phyloP scores from a whole-genome alignment of 2,329 filamentous ascomycete genomes.

The Trichophyton schoenleinii region DNA sequence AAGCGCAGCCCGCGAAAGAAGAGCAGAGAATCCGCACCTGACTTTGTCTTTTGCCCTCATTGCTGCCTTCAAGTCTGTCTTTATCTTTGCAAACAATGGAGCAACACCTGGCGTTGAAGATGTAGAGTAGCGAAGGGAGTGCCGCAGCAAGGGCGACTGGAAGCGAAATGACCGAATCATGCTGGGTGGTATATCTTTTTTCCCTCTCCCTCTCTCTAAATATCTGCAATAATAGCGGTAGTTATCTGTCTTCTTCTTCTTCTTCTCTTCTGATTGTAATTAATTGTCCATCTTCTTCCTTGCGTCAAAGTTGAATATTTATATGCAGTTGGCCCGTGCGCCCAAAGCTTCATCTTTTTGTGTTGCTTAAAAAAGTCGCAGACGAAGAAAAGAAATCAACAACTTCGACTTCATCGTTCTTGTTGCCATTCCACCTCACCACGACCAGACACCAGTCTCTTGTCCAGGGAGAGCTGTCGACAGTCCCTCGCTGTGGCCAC shows the following conservation, averaged over 20 bases:
- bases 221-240: background rate
- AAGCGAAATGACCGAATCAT: constrained; percentile 27
- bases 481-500: background rate
- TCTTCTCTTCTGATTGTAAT: too few relatives aligned
- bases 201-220: background rate
- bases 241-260: background rate
- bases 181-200: background rate
- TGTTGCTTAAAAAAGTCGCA: background rate
- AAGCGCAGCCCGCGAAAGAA: too few relatives aligned
- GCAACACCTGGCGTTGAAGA: constrained; percentile 21
- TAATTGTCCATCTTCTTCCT: too few relatives aligned
- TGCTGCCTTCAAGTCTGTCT: constrained; percentile 36
- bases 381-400: background rate
- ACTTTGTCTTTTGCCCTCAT: constrained; percentile 39
- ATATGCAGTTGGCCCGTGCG: background rate
- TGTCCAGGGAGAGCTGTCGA: background rate
- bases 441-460: background rate
- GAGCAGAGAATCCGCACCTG: constrained; percentile 21
- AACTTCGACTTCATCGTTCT: background rate
- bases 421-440: background rate
- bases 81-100: constrained; percentile 34
- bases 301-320: background rate
- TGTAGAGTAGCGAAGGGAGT: constrained; percentile 28
- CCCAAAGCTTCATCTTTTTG: background rate
- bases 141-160: constrained; percentile 15